phyloP scores from a whole-genome alignment of 768 basidiomycete genomes.

The Collybia sordida region DNA sequence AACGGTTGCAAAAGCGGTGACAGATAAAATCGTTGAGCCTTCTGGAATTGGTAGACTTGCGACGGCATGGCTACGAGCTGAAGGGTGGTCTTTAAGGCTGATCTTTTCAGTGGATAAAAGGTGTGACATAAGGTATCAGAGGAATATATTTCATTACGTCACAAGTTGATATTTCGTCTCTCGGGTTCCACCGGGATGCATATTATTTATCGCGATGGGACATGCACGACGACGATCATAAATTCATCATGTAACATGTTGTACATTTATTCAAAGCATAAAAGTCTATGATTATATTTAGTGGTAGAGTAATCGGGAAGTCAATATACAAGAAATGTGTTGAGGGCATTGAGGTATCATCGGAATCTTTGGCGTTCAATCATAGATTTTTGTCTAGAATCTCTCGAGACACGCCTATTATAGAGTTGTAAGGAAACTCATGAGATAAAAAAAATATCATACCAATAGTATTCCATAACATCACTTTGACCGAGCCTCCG shows the following conservation, averaged over 20 bases:
- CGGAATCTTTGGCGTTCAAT: conserved; percentile 71
- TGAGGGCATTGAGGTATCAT: conserved; percentile 25
- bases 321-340: conserved; percentile 17
- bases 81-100: conserved; percentile 42
- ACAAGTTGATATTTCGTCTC: too few relatives aligned
- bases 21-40: conserved; percentile 51
- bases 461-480: conserved; percentile 97
- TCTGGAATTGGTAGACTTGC: conserved; percentile 35
- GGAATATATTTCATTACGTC: too few relatives aligned
- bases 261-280: too few relatives aligned
- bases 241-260: too few relatives aligned
- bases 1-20: conserved; percentile 42
- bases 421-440: background rate
- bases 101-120: conserved; percentile 9
- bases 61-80: conserved; percentile 51
- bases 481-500: conserved; percentile 85
- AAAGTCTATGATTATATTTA: background rate
- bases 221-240: too few relatives aligned
- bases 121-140: conserved; percentile 1
- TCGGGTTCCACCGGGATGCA: too few relatives aligned
- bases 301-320: conserved; percentile 1
- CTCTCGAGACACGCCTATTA: conserved; percentile 76
- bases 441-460: conserved; percentile 21
- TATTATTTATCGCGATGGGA: too few relatives aligned
- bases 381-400: conserved; percentile 72